These are phyloP conservation scores for Trypanosoma mega DNA, from an alignment of 208 protist genomes.

Conservation along the genomic window DNA sequence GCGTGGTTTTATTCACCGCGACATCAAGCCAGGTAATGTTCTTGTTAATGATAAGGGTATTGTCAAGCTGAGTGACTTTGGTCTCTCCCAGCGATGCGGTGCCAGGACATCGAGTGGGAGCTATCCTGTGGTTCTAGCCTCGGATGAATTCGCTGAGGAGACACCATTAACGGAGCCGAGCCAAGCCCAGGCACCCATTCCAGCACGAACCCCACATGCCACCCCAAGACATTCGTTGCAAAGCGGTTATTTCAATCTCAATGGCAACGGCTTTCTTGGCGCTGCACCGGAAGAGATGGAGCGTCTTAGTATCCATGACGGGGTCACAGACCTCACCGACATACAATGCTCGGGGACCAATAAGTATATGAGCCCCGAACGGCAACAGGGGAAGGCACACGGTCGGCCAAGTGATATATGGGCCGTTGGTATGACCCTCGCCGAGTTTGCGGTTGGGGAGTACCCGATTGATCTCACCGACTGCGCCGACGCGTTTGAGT, in stretches of 20 bases:
- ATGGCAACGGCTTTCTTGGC: no score
- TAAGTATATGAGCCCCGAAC: constrained; percentile 90
- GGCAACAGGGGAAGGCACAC: constrained; percentile 76
- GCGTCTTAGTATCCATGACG: not conserved
- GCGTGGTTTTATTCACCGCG: constrained; percentile 85
- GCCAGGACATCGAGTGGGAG: no score
- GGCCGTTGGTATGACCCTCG: constrained; percentile 87
- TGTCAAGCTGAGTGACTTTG: constrained; percentile 97
- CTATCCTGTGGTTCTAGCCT: no score
- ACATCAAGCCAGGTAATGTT: constrained; percentile 95
- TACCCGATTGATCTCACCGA: constrained; percentile 72
- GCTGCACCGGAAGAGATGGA: no score
- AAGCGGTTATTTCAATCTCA: no score
- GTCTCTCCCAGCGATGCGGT: constrained; percentile 80
- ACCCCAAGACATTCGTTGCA: no score
- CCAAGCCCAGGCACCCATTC: no score
- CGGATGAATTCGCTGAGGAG: not conserved
- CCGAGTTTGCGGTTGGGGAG: constrained; percentile 81
- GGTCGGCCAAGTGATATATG: constrained; percentile 84
- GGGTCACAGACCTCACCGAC: not conserved
- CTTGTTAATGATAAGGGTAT: constrained; percentile 92
- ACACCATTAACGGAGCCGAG: not conserved
- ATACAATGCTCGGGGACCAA: constrained; percentile 77
- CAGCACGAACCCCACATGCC: not conserved
- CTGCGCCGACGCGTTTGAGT: constrained; percentile 71